Percentiles rank a stretch among this genome's conserved stretches.
These are phyloP conservation scores for button mushroom (Agaricus bisporus) DNA, from an alignment of 768 basidiomycete species.

Conservation along the genomic window DNA sequence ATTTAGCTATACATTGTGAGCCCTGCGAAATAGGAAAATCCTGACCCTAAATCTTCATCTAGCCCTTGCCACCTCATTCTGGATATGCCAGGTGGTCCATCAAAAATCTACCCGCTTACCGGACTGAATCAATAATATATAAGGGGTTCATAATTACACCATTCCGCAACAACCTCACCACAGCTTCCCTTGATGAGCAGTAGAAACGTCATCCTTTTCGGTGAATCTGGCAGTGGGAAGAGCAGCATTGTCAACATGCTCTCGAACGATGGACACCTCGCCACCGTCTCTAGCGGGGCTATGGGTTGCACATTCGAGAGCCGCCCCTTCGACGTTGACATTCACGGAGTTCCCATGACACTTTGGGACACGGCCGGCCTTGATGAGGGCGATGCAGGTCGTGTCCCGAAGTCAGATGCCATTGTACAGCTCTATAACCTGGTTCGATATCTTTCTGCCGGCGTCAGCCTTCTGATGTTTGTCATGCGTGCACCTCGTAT, in stretches of 20 bases:
- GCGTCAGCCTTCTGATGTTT: slow-evolving; percentile 35
- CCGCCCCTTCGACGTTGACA: slow-evolving; percentile 16
- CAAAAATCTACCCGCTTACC: no score
- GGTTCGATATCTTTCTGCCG: slow-evolving; percentile 26
- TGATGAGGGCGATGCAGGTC: slow-evolving; percentile 25
- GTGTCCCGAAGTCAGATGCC: slow-evolving; percentile 16
- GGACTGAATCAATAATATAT: no score
- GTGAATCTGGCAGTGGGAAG: slow-evolving; percentile 33
- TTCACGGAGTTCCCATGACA: slow-evolving; percentile 19
- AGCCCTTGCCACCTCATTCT: no score
- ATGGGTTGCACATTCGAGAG: slow-evolving; percentile 30
- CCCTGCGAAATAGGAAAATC: no score
- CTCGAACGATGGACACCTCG: slow-evolving; percentile 14
- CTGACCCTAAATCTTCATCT: no score
- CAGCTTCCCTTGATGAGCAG: not conserved
- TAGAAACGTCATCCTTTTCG: slow-evolving; percentile 32
- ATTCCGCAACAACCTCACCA: no score
- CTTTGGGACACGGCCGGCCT: slow-evolving; percentile 37
- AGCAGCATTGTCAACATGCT: slow-evolving; percentile 37
- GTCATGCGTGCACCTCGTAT: slow-evolving; percentile 33
- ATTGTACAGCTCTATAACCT: slow-evolving; percentile 22
- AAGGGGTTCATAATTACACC: no score
- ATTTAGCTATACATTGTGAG: no score
- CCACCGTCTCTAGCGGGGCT: slow-evolving; percentile 25
- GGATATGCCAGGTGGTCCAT: no score